Base-by-base conservation (phyloP, 306 rosid genomes). In the Vachellia collinsii region DNA sequence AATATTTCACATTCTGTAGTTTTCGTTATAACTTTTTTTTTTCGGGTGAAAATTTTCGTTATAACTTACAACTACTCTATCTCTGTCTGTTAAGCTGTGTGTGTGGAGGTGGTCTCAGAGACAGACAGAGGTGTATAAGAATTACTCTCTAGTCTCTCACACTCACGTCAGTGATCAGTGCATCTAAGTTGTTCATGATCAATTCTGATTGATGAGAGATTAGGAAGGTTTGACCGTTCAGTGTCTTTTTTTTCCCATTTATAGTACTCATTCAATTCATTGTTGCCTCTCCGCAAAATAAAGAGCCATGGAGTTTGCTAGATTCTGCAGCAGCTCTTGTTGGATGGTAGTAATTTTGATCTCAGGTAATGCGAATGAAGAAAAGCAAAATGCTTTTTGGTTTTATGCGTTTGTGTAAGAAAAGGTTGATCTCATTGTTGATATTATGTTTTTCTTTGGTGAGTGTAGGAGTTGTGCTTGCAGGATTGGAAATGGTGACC, bases 281-380 rank as follows among this genome's bases (percentile, higher is more conserved):
- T 37, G 46, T 37, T 38, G 41, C 5, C 42, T 72, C 16, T 16
- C 9, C 25, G 54, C 34, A 59, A 16, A 73, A 56, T 20, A 9
- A 42, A 76, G 76, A 66, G 44, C 86, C 79, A 89, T 90, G 93
- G 93, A 82, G 65, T 80, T 64, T 36, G 37, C 73, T 54, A 80
- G 66, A 83, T 81, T 83, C 63, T 22, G 4, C 11, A 20, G 41
- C 66, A 72, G 29, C 61, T 48, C 70, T 68, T 56, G 56, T 42
- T 75, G 41, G 53, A 17, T 39, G 0, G n/a, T 80, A 23, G 56
- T 76, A 3, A 5, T 78, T 38, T 62, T 88, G 53, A 48, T 86
- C 6, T 20, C 84, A 2, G 86, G 89, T 88, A 76, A 65, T 42
- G 43, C 4, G 34, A n/a, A n/a, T n/a, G 11, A 67, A 65, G 23